Base-by-base conservation (phyloP, 129 eudicot species). In the Centrapalus pauciflorus region DNA sequence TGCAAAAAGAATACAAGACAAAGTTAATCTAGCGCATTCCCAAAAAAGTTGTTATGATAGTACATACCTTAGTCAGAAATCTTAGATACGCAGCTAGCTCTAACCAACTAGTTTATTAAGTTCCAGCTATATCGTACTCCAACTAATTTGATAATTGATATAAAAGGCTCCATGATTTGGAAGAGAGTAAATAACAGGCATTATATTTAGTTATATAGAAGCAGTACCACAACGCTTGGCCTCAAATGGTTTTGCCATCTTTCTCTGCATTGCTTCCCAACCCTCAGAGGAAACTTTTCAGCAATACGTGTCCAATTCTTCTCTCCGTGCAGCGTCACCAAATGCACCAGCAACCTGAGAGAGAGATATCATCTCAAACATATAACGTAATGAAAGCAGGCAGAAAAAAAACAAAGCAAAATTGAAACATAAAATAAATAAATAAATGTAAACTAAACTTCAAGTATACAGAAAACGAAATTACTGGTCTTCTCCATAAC, bases 241-340 rank as follows among this genome's bases (percentile, higher is more conserved):
- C 73, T 77, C 35, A 80, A 66, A 80, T 74, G 83, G 65, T 86
- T 80, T 61, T 71, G 83, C 82, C 86, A 86, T 78, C 95, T 75
- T 12, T 86, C 89, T 62, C 95, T 83, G 26, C 86, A 80, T 70
- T 83, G 95, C 77, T 86, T 83, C 35, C 83, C 87, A 7, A 45
- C 51, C 57, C 84, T 83, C 28, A 82, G 66, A 9, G 69, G 71
- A 25, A 86, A 37, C 82, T 60, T 50, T 65, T 73, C 66, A 55
- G 86, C 86, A 49, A 86, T 80, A 4, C 51, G 35, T 2, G 78
- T 48, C 89, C 95, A 86, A 40, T 66, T 66, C 69, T 64, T 80
- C 1, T 19, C 79, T 68, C 84, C 86, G 55, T 61, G 40, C 34
- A 27, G 66, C 67, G 62, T 57, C 43, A 86, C 81, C 61, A 70